Evolutionary conservation across 495 filamentous ascomycete genomes (phyloP), one percentile per base, ranked within the genome.

Genomic region (Aspergillus sclerotioniger): DNA sequence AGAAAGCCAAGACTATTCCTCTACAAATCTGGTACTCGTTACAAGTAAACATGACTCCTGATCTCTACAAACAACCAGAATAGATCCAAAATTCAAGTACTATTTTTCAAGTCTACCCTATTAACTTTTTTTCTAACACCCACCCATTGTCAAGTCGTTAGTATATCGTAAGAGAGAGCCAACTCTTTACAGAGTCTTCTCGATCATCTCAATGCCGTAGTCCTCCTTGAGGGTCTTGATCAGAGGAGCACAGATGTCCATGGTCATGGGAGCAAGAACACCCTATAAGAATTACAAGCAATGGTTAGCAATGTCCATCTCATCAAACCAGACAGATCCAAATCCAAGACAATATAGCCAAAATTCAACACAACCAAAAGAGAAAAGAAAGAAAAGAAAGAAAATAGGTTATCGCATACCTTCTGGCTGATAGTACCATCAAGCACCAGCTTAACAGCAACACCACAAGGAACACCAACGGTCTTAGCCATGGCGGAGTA

Each of bases 401-500:
- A 9, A 33, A 4, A 44, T 21, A 25, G 41, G 10, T 21, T 25
- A 33, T 32, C 41, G 57, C 58, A 43, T 62, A 71, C 72, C 75
- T 84, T 90, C 63, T 90, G 80, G 48, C 75, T 79, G 63, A 96
- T 88, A 8, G 83, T 89, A 8, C 92, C 93, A 66, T 90, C 81
- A 46, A 97, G 84, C 28, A 96, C 88, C 78, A 90, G 83, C 81
- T 90, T 87, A 57, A 89, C 84, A 49, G 90, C 90, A 47, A 78
- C 74, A 62, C 71, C 76, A 57, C 74, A 80, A 13, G 73, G 87
- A 31, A 90, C 77, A 67, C 88, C 89, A 33, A 92, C 90, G 33
- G 89, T 68, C 76, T 90, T 91, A 29, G 92, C 92, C 93, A 97
- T 97, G 46, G 91, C 88, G 7, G 84, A 89, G 78, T 94, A 96